Base-by-base conservation (phyloP, 192 early-diverging fungal genomes). In the Coemansia nantahalensis region DNA sequence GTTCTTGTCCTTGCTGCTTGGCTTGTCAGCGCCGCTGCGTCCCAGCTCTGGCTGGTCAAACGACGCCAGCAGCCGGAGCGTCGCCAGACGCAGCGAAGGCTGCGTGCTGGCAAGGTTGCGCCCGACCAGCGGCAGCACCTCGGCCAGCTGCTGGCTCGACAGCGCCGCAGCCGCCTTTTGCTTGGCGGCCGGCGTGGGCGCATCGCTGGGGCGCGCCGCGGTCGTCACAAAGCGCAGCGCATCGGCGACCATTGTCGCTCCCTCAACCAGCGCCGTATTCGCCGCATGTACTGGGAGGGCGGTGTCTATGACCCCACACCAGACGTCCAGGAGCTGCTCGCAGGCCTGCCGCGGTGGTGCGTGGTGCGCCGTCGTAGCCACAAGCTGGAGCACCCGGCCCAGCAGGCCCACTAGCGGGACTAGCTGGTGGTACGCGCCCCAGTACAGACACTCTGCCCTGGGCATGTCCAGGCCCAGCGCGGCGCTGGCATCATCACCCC, bases 21-120 rank as follows among this genome's bases (percentile, higher is more conserved):
- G 16, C 30, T 45, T 54, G 47, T 31, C 30, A n/a, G 28, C 35
- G 32, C 32, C 21, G 35, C 41, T 22, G 31, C 8, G 8, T 1
- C 16, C 39, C 50, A 58, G 76, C 54, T 47, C 78, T 57, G 17
- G 62, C 54, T 92, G 87, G 21, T 89, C 82, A 56, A 86, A 95
- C 2, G 73, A 62, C 1, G 57, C 48, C 19, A 99, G 69, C 33
- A 97, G 87, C 37, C 79, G 78, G 13, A 86, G 46, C 14, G 80
- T 78, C 22, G 78, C 75, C 10, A 93, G 71, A 5, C 80, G 68
- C 47, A 92, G 71, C 14, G 72, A 79, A 8, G 41, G 45, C 35
- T 77, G 62, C 18, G 54, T 47, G 49, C 63, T 66, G 23, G 17
- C 22, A 21, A 77, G 52, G 41, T 77, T 77, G 59, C 37, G 16